Conservation (phyloP, 2,329 filamentous ascomycete species). For the Colletotrichum cuscutae region DNA sequence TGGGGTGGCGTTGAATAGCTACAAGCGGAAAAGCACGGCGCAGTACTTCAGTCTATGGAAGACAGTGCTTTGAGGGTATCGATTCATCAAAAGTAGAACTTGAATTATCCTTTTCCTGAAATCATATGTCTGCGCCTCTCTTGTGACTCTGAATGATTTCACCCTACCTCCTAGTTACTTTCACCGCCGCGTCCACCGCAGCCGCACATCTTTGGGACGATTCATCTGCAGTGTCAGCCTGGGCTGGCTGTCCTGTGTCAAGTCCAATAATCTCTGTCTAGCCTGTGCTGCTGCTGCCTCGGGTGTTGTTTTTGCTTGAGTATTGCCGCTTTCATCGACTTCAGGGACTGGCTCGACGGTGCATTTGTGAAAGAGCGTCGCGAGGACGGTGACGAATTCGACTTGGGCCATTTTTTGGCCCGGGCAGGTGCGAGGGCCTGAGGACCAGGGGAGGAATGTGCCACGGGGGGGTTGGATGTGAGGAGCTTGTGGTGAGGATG, state of each 20-base stretch:
- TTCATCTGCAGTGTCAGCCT: background rate
- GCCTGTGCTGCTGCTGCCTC: background rate
- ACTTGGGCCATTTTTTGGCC: conserved; percentile 66
- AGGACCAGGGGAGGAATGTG: conserved; percentile 58
- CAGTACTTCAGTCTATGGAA: background rate
- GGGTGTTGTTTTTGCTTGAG: background rate
- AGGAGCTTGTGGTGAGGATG: background rate
- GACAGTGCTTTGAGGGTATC: background rate
- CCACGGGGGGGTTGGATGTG: conserved; percentile 39
- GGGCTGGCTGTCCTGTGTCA: background rate
- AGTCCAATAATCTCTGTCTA: background rate
- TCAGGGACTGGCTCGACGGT: background rate
- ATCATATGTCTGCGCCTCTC: background rate
- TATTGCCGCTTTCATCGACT: background rate
- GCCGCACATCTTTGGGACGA: background rate
- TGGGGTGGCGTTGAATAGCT: background rate
- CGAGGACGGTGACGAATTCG: conserved; percentile 60
- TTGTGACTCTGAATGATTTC: background rate
- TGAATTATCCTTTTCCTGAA: background rate
- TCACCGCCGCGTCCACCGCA: background rate
- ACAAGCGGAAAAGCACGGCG: background rate
- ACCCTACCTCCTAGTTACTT: too few relatives aligned
- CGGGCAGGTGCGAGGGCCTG: conserved; percentile 60
- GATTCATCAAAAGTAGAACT: background rate
- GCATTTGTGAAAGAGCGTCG: conserved; percentile 46